Conservation (phyloP, 2,329 filamentous ascomycete species). For the Diplodia sapinea region DNA sequence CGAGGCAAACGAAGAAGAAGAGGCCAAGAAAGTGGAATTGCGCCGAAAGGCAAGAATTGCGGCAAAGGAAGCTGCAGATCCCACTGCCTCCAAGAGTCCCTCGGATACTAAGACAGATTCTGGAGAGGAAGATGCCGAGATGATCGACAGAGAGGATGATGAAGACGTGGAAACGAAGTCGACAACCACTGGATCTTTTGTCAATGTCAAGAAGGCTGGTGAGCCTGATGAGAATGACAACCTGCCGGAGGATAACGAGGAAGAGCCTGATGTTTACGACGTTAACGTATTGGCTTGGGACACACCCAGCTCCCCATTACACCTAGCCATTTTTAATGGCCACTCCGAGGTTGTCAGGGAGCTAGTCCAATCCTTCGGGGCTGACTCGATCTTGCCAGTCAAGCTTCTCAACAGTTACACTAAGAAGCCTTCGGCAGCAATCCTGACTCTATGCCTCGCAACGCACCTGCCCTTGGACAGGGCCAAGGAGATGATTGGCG, state of each 20-base stretch:
- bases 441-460: constrained; percentile 73
- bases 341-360: constrained; percentile 71
- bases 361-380: constrained; percentile 73
- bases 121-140: constrained; percentile 53
- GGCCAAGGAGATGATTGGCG: constrained; percentile 67
- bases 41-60: constrained; percentile 48
- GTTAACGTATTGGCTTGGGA: constrained; percentile 84
- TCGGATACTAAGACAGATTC: constrained; percentile 21
- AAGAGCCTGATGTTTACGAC: constrained; percentile 80
- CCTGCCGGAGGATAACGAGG: constrained; percentile 60
- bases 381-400: constrained; percentile 76
- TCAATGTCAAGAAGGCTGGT: constrained; percentile 65
- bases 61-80: constrained; percentile 25
- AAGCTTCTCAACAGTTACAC: constrained; percentile 63
- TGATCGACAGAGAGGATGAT: constrained; percentile 59
- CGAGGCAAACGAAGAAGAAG: constrained; percentile 71
- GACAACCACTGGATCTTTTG: constrained; percentile 70
- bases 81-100: neutral
- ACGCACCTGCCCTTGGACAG: constrained; percentile 67
- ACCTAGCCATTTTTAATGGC: constrained; percentile 77
- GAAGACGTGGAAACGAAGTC: constrained; percentile 43
- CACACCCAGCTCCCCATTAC: constrained; percentile 72
- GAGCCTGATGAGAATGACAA: constrained; percentile 49
- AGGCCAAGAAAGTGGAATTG: constrained; percentile 63
- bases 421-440: constrained; percentile 61